Conservation (phyloP, 2,329 filamentous ascomycete species). For the Paracorniculantispora psalliotae region DNA sequence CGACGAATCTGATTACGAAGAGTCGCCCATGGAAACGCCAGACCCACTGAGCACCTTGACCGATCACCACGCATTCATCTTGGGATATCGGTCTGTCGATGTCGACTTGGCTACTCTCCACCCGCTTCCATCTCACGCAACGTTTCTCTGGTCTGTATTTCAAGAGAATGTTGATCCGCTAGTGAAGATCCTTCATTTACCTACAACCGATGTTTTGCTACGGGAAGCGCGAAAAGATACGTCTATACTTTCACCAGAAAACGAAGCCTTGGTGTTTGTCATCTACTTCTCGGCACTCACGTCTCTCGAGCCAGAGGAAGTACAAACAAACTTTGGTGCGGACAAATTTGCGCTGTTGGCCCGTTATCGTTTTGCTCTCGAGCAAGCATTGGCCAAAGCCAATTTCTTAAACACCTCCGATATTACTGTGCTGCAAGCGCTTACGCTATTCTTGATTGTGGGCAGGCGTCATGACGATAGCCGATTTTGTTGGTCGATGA, state of each 20-base stretch:
- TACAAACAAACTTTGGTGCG: constrained; percentile 37
- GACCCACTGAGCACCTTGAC: constrained; percentile 26
- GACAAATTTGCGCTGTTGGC: constrained; percentile 40
- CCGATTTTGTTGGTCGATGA: constrained; percentile 56
- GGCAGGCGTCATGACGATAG: constrained; percentile 43
- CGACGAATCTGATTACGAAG: constrained; percentile 57
- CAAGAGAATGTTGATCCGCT: constrained; percentile 70
- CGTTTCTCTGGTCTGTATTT: constrained; percentile 65
- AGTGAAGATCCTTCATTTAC: constrained; percentile 66
- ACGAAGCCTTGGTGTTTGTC: constrained; percentile 61
- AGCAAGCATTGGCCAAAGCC: constrained; percentile 53
- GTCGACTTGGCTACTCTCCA: constrained; percentile 62
- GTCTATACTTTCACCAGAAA: constrained; percentile 48
- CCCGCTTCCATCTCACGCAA: constrained; percentile 60
- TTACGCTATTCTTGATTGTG: constrained; percentile 50
- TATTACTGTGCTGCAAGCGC: constrained; percentile 52
- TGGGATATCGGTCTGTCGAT: constrained; percentile 67
- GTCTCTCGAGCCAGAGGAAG: constrained; percentile 55
- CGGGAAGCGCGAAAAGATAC: constrained; percentile 56
- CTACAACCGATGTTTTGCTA: constrained; percentile 58
- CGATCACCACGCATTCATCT: constrained; percentile 67
- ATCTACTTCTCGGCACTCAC: constrained; percentile 56
- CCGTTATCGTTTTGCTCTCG: constrained; percentile 49
- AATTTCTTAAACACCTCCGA: constrained; percentile 55
- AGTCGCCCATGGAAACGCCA: constrained; percentile 42